Percentiles rank a stretch among this genome's conserved stretches.
These are phyloP conservation scores for Aspergillus ustus DNA, from an alignment of 2,329 filamentous ascomycete species.

Conservation along the genomic window DNA sequence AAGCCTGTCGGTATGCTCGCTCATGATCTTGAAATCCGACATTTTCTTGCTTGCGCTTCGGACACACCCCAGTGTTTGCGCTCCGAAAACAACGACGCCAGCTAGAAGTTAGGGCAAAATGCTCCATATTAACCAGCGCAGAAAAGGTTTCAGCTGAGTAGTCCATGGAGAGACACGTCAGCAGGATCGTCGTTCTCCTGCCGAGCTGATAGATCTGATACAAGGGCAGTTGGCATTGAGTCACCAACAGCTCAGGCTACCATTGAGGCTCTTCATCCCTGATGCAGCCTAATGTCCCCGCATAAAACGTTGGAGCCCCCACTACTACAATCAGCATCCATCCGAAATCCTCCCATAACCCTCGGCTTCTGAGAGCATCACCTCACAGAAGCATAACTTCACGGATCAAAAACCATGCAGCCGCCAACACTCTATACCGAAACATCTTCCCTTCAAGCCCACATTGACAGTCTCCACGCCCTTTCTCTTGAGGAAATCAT, in stretches of 20 bases:
- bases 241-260: not conserved
- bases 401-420: not conserved
- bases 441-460: conserved; percentile 25
- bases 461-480: conserved; percentile 20
- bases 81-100: not conserved
- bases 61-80: not conserved
- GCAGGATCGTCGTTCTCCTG: not conserved
- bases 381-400: not conserved
- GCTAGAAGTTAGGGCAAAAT: not conserved
- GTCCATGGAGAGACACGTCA: not conserved
- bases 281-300: not conserved
- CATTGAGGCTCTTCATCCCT: not conserved
- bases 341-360: not conserved
- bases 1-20: not conserved
- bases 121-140: too few relatives aligned
- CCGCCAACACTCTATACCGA: not conserved
- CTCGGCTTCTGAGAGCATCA: not conserved
- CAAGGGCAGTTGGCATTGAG: not conserved
- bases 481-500: conserved; percentile 19
- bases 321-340: not conserved
- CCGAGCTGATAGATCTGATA: not conserved
- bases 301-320: not conserved
- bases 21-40: not conserved
- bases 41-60: not conserved
- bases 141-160: not conserved